phyloP scores from a whole-genome alignment of 805 yeast species.

The Starmerella floris region DNA sequence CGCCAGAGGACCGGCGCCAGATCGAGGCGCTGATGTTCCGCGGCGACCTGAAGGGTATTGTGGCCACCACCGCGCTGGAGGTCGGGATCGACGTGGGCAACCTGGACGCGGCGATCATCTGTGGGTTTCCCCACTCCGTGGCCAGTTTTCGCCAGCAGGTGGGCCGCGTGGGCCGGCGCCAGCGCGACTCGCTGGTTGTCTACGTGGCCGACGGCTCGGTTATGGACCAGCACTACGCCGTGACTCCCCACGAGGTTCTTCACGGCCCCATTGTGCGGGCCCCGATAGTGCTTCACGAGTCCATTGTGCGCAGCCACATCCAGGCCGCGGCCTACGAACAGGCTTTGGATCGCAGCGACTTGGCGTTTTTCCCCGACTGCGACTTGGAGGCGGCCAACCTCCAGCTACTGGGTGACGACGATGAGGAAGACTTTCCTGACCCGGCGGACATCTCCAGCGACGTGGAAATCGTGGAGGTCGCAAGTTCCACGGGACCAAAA shows the following conservation, averaged over 20 bases:
- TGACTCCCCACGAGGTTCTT: conserved; percentile 48
- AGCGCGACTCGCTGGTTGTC: conserved; percentile 65
- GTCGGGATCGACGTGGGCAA: conserved; percentile 92
- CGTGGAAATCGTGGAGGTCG: conserved; percentile 20
- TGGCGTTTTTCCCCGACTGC: conserved; percentile 39
- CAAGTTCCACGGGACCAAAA: conserved; percentile 4
- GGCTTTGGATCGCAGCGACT: conserved; percentile 48
- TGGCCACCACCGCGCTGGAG: conserved; percentile 91
- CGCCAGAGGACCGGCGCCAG: conserved; percentile 68
- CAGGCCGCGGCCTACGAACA: conserved; percentile 90
- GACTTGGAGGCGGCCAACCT: conserved; percentile 11
- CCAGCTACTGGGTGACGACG: conserved; percentile 26
- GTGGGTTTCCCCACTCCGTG: conserved; percentile 83
- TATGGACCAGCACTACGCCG: conserved; percentile 70
- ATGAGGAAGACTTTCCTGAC: conserved; percentile 4
- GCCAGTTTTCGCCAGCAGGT: conserved; percentile 88
- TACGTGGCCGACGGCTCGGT: conserved; percentile 71
- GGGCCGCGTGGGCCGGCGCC: conserved; percentile 92
- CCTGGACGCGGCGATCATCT: conserved; percentile 77
- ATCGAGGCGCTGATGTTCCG: conserved; percentile 85
- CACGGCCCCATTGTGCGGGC: conserved; percentile 44
- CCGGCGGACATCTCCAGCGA: neutral
- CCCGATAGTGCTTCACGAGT: conserved; percentile 47
- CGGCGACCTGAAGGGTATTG: conserved; percentile 71
- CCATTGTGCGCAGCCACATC: conserved; percentile 57